These are phyloP conservation scores for Neonectria punicea DNA, from an alignment of 2,329 filamentous ascomycete species.

Conservation along the genomic window DNA sequence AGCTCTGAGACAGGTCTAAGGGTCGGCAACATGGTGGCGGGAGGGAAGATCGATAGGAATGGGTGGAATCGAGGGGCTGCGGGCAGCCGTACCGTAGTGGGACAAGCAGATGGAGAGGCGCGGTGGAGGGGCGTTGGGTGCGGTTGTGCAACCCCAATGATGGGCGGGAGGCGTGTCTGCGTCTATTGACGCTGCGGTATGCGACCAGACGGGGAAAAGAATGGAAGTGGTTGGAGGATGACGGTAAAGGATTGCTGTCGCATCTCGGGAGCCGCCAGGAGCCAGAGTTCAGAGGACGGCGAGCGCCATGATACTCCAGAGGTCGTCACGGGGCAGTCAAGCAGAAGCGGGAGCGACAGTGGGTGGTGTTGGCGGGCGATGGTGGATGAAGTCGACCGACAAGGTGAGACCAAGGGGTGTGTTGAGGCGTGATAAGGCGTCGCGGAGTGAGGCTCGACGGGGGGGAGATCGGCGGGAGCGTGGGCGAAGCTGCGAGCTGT, in stretches of 20 bases:
- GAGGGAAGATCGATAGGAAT: constrained; percentile 16
- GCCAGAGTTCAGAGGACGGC: constrained; percentile 35
- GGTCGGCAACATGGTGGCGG: constrained; percentile 38
- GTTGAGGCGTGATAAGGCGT: constrained; percentile 16
- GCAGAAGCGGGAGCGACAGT: constrained; percentile 6
- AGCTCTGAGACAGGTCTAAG: constrained; percentile 39
- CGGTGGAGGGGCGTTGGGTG: constrained; percentile 6
- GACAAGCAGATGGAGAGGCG: constrained; percentile 20
- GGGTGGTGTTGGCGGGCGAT: constrained; percentile 5
- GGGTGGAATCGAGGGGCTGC: constrained; percentile 24
- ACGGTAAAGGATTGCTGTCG: constrained; percentile 35
- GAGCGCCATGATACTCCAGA: constrained; percentile 37
- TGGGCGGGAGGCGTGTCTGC: constrained; percentile 24
- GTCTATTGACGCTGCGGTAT: constrained; percentile 25
- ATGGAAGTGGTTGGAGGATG: constrained; percentile 34
- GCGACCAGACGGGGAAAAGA: constrained; percentile 36
- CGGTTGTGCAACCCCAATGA: constrained; percentile 22
- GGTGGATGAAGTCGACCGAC: constrained; percentile 13
- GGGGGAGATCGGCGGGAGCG: constrained; percentile 39
- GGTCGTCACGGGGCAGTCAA: constrained; percentile 15
- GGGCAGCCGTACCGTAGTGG: constrained; percentile 27
- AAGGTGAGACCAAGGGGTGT: constrained; percentile 10
- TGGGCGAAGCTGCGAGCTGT: constrained; percentile 35
- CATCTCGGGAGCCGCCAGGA: constrained; percentile 40
- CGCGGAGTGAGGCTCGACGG: constrained; percentile 25